Evolutionary conservation across 129 eudicot species (phyloP).

Genomic region (Logfia minima): DNA sequence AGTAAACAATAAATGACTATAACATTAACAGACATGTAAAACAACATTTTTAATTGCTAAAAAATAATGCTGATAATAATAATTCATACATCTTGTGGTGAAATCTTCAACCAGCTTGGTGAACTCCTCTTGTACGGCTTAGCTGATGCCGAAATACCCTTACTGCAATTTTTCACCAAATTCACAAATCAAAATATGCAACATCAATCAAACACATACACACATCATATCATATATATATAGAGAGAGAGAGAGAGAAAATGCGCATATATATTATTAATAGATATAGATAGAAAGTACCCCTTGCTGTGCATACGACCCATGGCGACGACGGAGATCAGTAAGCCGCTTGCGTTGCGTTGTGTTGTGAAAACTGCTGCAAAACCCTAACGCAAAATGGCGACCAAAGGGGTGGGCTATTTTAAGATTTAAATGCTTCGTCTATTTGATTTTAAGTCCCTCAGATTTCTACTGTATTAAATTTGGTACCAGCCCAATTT

Average conservation of each 20-base stretch:
- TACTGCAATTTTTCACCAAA: constrained; percentile 36
- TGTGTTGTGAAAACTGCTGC: constrained; percentile 10
- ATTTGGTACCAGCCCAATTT: too few relatives aligned
- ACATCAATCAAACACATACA: not conserved
- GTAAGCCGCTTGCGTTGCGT: constrained; percentile 20
- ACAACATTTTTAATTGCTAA: not conserved
- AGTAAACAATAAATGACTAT: not conserved
- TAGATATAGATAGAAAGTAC: not conserved
- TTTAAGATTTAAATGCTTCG: not conserved
- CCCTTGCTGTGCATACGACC: constrained; percentile 50
- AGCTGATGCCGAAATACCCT: constrained; percentile 75
- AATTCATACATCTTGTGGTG: constrained; percentile 55
- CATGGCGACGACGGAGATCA: constrained; percentile 27
- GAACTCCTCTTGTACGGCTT: constrained; percentile 70
- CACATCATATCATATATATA: not conserved
- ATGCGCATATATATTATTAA: not conserved
- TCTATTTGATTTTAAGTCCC: too few relatives aligned
- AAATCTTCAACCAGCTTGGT: constrained; percentile 63
- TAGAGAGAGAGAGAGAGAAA: not conserved
- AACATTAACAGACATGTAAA: too few relatives aligned
- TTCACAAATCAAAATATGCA: not conserved
- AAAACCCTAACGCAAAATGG: constrained; percentile 34
- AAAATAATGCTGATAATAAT: not conserved
- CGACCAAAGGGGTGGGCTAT: not conserved
- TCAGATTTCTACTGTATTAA: too few relatives aligned